Base-by-base conservation (phyloP, 164 flowering plant species). In the Nymphaea thermarum region DNA sequence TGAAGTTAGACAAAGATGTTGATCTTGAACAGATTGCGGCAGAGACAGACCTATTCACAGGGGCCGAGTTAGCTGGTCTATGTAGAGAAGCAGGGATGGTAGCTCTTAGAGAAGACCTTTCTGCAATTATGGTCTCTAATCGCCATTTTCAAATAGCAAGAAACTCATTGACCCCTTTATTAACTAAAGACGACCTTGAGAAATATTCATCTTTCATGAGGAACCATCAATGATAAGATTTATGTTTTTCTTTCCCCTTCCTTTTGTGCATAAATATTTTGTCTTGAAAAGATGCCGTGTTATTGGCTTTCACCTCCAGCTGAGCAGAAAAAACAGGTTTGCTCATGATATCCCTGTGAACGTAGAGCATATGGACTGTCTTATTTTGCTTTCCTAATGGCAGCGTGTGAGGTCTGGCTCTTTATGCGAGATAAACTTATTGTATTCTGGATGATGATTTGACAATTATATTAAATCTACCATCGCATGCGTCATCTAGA, bases 31-130 rank as follows among this genome's bases (percentile, higher is more conserved):
- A 74, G 65, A 73, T 94, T 60, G 99, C 98, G n/a, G 83, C 82
- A 80, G 89, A 77, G 2, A 90, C 98, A 0, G 91, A 90, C 65
- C 88, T 81, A 43, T 94, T 91, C 80, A 91, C 93, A 0, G 98
- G 99, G 51, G 98, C 96, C 1, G 98, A 94, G 78, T 78, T 94
- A 65, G 90, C 85, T 72, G 87, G 89, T 4, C 77, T 94, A 11
- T 91, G 98, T 69, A 76, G 71, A 64, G 98, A 94, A 82, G 96
- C 94, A 36, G 98, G 89, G 60, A 86, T 90, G 62, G 86, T 87
- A 18, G 93, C 96, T 60, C 72, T 88, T 3, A 86, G 99, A 67
- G 99, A 94, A 77, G 81, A 88, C 81, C 88, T 84, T 59, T 72
- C 84, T 17, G 96, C 93, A 44, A 68, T 79, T 17, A 73, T 74